Evolutionary conservation across 2,329 filamentous ascomycete species (phyloP), one percentile per base, ranked within the genome.

Genomic region (Clarireedia monteithiana): DNA sequence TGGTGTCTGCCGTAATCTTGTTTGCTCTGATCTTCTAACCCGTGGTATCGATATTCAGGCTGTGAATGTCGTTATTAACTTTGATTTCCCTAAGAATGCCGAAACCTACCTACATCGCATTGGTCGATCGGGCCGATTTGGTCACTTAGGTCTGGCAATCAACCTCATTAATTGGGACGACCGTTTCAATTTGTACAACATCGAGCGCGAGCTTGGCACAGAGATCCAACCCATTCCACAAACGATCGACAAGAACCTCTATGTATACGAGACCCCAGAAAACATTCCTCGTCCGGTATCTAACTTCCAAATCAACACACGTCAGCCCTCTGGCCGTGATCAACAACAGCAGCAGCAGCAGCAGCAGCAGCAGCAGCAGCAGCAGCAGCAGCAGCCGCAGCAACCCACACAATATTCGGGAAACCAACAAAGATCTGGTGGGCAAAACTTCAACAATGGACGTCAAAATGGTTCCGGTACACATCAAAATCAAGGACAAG

Each of bases 101-200:
- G 94, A 99, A 75, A 99, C 94, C 0, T 99, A 99, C 70, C 84
- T 99, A 57, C 94, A 99, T 75, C 90, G 94, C 64, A 99, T 99
- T 70, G 94, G 94, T 77, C 89, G 94, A 70, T 99, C 94, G 51
- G 94, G 94, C 64, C 89, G 94, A 63, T 99, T 96, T 70, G 94
- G 94, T 63, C 94, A 99, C 74, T 81, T 97, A 68, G 94, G 94
- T 81, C 78, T 99, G 64, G 95, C 95, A 62, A 99, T 99, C 70
- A 99, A 99, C 74, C 78, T 99, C 71, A 99, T 99, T 79, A 97
- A 95, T 73, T 99, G 94, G 94, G 94, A 99, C 57, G 94, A 99
- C 71, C 85, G 94, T 27, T 97, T 96, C 80, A 99, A 97, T 72
- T 81, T 99, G 20, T 99, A 99, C 78, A 95, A 95, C 71, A 99